Base-by-base conservation (phyloP, 495 filamentous ascomycete genomes). In the Choiromyces venosus region DNA sequence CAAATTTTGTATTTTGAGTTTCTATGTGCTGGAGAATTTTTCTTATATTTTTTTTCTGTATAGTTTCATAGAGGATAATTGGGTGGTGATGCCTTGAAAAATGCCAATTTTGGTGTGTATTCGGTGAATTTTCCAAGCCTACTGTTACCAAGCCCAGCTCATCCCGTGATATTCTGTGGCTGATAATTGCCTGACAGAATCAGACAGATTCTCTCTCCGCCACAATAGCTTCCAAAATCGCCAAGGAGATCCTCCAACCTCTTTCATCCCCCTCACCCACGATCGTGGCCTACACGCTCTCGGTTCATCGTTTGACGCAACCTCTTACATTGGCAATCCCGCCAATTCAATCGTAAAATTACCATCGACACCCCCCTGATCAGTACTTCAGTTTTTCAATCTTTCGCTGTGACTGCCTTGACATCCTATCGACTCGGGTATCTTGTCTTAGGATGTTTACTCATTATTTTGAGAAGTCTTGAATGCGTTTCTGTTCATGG, bases 261-360 rank as follows among this genome's bases (percentile, higher is more conserved):
- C 75, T 74, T 76, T 74, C 74, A 72, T 77, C 74, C 75, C 76
- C 76, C 75, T 77, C 75, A 77, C 75, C 52, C 67, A 77, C 74
- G 65, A 67, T 73, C 70, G 52, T 74, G 40, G 39, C 67, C 38
- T 44, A 77, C 74, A 74, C 74, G 75, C 74, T 61, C 39, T 66
- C 74, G 70, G 40, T 37, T 36, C 74, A 69, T 38, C 56, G 56
- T 72, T 77, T 74, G 68, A 64, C 74, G 69, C 75, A 77, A 77
- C 75, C 71, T 70, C 74, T 69, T 71, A 42, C 52, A 71, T 73
- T 70, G 67, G 52, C 74, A 77, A 77, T 74, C 37, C 74, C 66
- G 37, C n/a, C 42, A 73, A 69, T 69, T 76, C 69, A 66, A 61
- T 29, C 52, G 52, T 33, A 61, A 61, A 61, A 61, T 61, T 61